Conservation (phyloP, 140 eudicot species). For the Stevia rebaudiana region DNA sequence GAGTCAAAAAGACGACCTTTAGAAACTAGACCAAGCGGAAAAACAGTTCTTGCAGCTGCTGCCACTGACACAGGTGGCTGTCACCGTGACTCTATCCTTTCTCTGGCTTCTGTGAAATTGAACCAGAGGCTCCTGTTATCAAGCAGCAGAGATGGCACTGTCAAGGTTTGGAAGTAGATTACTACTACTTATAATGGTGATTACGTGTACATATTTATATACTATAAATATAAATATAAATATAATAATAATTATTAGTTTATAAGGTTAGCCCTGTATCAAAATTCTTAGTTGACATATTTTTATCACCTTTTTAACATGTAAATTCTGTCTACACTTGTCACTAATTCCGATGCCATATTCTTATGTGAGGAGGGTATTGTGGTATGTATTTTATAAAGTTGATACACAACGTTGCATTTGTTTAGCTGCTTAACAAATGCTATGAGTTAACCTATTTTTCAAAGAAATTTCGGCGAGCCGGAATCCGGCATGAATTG, state of each 20-base stretch:
- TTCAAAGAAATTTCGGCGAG: too few species aligned
- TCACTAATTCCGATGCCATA: too few species aligned
- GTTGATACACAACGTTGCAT: too few species aligned
- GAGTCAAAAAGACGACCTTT: constrained; percentile 74
- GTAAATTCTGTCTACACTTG: too few species aligned
- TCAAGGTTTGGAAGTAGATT: constrained; percentile 91
- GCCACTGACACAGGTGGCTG: constrained; percentile 94
- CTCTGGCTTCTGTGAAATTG: constrained; percentile 82
- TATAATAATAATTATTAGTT: too few species aligned
- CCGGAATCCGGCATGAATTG: too few species aligned
- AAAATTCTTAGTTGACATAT: too few species aligned
- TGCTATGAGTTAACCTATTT: too few species aligned
- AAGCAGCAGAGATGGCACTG: constrained; percentile 94
- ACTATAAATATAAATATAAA: constrained; percentile 12
- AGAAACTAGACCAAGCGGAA: constrained; percentile 60
- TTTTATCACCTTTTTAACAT: too few species aligned
- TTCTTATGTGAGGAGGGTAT: too few species aligned
- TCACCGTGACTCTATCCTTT: constrained; percentile 85
- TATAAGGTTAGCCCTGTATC: background rate
- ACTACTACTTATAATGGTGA: background rate
- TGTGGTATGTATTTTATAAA: too few species aligned
- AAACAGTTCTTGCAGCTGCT: constrained; percentile 80
- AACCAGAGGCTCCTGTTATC: constrained; percentile 91
- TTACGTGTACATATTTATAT: constrained; percentile 28
- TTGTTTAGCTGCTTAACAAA: too few species aligned